Conservation (phyloP, 1,139 yeast species). For the Kazachstania sp. region DNA sequence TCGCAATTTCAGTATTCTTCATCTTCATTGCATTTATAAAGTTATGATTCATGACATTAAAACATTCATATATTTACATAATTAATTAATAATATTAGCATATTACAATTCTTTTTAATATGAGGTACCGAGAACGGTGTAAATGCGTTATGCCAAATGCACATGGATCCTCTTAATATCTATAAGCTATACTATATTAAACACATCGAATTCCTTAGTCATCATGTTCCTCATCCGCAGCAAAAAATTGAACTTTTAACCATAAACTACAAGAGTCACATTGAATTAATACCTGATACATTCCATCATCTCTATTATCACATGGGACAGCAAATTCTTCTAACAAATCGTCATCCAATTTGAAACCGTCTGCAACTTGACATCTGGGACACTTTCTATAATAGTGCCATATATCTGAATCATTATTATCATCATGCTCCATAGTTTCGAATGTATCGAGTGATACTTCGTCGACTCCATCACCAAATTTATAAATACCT, state of each 20-base stretch:
- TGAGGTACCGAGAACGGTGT: no score
- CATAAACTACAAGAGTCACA: conserved; percentile 78
- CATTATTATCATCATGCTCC: conserved; percentile 7
- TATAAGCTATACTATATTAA: not conserved
- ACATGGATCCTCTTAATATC: not conserved
- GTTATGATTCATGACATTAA: not conserved
- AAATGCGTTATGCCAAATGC: no score
- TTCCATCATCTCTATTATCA: conserved; percentile 36
- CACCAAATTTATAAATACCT: conserved; percentile 49
- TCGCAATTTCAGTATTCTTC: no score
- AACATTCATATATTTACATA: not conserved
- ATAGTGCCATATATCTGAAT: conserved; percentile 12
- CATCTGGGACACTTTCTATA: conserved; percentile 69
- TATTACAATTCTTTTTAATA: not conserved
- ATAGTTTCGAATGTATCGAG: conserved; percentile 47
- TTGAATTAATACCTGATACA: conserved; percentile 59
- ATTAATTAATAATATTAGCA: not conserved
- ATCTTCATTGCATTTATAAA: no score
- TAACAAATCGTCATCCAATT: conserved; percentile 52
- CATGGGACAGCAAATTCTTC: conserved; percentile 45
- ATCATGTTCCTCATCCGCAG: conserved; percentile 24
- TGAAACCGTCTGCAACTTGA: conserved; percentile 45
- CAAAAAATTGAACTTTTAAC: conserved; percentile 59
- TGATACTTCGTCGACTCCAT: conserved; percentile 58
- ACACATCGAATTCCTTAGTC: not conserved